phyloP scores from a whole-genome alignment of 169 alveolate species.

The Cryptosporidium viatorum region DNA sequence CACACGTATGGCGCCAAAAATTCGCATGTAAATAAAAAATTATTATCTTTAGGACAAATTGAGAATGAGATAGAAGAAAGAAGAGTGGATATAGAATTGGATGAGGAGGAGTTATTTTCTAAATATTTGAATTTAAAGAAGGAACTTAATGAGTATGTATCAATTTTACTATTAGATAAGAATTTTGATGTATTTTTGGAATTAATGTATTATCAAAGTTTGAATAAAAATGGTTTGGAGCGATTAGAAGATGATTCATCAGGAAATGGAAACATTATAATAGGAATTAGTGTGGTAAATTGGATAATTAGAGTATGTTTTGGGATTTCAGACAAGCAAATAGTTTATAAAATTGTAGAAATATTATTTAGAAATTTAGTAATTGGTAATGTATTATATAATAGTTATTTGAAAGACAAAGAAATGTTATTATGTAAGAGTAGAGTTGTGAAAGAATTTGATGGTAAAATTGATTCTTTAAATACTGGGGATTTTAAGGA shows the following conservation, averaged over 20 bases:
- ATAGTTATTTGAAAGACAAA: neutral
- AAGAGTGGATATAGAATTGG: neutral
- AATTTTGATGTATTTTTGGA: conserved; percentile 8
- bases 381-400: neutral
- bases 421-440: neutral
- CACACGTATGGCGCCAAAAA: neutral
- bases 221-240: neutral
- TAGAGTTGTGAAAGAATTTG: neutral
- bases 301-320: conserved; percentile 15
- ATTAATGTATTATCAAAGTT: neutral
- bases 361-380: neutral
- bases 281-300: neutral
- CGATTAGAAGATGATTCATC: neutral
- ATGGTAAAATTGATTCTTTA: neutral
- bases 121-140: neutral
- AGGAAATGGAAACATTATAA: neutral
- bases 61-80: neutral
- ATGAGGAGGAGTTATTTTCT: neutral
- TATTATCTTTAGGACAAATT: neutral
- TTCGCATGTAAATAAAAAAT: neutral
- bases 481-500: neutral
- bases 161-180: neutral
- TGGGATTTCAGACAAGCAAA: neutral
- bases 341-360: neutral
- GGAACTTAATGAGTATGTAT: neutral